Evolutionary conservation across 148 eudicot genomes (phyloP).

Genomic region (Mesembryanthemum crystallinum): DNA sequence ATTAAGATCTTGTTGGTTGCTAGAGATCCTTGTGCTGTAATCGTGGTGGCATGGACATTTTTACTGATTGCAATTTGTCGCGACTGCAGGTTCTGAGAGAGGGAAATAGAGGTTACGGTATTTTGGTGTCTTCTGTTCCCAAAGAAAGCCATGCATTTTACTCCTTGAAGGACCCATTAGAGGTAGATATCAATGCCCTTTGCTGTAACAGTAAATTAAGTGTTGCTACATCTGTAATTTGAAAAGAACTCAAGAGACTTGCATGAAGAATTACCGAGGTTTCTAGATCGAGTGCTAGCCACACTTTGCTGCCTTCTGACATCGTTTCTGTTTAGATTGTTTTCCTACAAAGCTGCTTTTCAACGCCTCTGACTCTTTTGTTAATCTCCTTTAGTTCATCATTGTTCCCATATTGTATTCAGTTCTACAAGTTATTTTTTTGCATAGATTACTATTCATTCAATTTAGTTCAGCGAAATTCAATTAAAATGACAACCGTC

Average conservation of each 20-base stretch:
- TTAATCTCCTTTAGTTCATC: too few relatives aligned
- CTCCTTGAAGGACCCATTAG: constrained; percentile 85
- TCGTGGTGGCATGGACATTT: neutral
- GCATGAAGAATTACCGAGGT: too few relatives aligned
- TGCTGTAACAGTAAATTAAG: neutral
- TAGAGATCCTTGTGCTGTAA: neutral
- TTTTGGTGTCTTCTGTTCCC: constrained; percentile 73
- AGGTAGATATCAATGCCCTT: constrained; percentile 43
- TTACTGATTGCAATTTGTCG: constrained; percentile 9
- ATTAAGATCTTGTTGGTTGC: neutral
- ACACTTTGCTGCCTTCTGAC: too few relatives aligned
- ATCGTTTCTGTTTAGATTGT: too few relatives aligned
- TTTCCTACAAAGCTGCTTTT: too few relatives aligned
- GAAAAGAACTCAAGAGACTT: too few relatives aligned
- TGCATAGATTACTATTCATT: too few relatives aligned
- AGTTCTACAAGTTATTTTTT: too few relatives aligned
- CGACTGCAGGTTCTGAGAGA: constrained; percentile 64
- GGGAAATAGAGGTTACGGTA: constrained; percentile 74
- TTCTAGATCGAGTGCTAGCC: too few relatives aligned
- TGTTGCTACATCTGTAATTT: neutral
- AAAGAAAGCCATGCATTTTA: constrained; percentile 84
- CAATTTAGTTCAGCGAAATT: too few relatives aligned
- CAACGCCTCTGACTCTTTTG: too few relatives aligned
- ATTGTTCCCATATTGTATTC: neutral
- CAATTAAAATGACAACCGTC: too few relatives aligned